Base-by-base conservation (phyloP, 2,329 filamentous ascomycete species). In the Fusarium palustre region DNA sequence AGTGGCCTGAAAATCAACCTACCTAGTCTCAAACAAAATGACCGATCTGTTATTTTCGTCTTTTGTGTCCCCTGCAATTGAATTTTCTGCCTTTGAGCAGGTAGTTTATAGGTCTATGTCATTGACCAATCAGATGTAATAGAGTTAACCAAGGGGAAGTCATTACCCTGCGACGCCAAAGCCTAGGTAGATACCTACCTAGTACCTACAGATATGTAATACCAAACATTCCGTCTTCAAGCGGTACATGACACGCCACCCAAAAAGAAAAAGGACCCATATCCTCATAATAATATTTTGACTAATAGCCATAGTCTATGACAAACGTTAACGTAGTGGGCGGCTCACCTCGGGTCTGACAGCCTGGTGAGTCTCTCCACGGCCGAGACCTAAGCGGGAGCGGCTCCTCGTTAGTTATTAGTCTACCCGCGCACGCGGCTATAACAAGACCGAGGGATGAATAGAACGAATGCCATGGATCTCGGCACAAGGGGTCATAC, bases 261-360 rank as follows among this genome's bases (percentile, higher is more conserved):
- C 15, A 18, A 12, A 33, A 18, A 15, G 22, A 25, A 45, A n/a
- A 45, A n/a, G 7, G 11, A 18, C 5, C 9, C 25, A 11, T 24
- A 13, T 8, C 8, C 15, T 15, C n/a, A 8, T 22, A 15, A 11
- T 4, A 8, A 18, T 18, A 5, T 43, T 43, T 5, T 9, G 11
- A 18, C 12, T 12, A 15, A 12, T 3, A 18, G 13, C 4, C 12
- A 8, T 20, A 6, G 31, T 41, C 34, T 25, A 20, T 50, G 20
- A 42, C 46, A 31, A 34, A 56, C 25, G 38, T 24, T 64, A 57
- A 24, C 36, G 64, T 31, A 5, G 42, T 46, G 38, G 56, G 46
- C 60, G 55, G 61, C 59, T 69, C 55, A 69, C 65, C 60, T 68
- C 60, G 65, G 65, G 52, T 59, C 48, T 59, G 28, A 54, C 36